Evolutionary conservation across 352 stramenopile species (phyloP).

Genomic region (Blastocystis hominis): DNA sequence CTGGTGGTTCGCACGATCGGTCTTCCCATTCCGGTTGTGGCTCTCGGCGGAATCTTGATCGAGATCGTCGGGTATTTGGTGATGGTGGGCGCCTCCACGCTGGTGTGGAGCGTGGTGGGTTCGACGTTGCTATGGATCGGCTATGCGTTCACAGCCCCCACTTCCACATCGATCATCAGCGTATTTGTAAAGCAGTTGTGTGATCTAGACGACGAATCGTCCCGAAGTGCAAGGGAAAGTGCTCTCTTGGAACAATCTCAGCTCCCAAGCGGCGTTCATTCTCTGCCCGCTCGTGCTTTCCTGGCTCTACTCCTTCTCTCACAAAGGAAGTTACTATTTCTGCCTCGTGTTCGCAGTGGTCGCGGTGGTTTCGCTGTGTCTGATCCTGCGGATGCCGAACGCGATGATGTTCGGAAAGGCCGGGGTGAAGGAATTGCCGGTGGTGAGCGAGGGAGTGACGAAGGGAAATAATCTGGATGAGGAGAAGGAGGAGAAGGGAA

Average conservation of each 20-base stretch:
- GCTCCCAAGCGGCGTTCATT: background rate
- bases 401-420: background rate
- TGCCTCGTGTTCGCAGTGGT: background rate
- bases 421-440: background rate
- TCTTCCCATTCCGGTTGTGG: background rate
- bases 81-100: background rate
- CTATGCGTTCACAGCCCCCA: background rate
- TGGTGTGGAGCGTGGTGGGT: background rate
- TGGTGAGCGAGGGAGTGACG: background rate
- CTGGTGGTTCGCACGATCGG: background rate
- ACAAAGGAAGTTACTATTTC: background rate
- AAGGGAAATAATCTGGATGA: background rate
- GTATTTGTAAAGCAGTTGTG: too few species aligned
- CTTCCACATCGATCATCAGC: constrained; percentile 1
- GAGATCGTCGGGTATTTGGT: background rate
- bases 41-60: background rate
- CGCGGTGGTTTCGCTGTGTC: background rate
- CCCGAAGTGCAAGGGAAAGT: constrained; percentile 17
- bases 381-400: background rate
- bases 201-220: background rate
- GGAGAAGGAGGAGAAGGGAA: too few species aligned
- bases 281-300: background rate
- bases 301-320: background rate
- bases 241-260: background rate
- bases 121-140: background rate